phyloP scores from a whole-genome alignment of 371 early-diverging fungal genomes.

The Apophysomyces ossiformis region DNA sequence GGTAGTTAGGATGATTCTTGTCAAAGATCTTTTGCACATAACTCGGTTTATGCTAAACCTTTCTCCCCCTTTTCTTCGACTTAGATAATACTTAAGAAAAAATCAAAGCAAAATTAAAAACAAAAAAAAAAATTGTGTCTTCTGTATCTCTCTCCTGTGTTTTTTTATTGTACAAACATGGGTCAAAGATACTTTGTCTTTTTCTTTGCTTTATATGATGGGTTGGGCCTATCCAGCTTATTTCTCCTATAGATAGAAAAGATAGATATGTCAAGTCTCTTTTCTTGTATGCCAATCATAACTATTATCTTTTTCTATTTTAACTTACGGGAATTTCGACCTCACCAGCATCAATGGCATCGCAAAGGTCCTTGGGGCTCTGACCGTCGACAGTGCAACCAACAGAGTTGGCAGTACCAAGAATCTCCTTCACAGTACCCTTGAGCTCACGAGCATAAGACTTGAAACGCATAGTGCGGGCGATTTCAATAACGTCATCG shows the following conservation, averaged over 20 bases:
- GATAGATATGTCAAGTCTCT: background rate
- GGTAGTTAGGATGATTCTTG: too few species aligned
- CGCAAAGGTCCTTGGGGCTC: conserved; percentile 44
- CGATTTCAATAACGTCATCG: conserved; percentile 92
- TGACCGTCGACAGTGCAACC: conserved; percentile 79
- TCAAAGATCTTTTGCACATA: too few species aligned
- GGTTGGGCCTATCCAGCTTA: background rate
- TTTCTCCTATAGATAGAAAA: background rate
- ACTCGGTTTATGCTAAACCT: too few species aligned
- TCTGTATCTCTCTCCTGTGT: too few species aligned
- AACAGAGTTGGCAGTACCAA: conserved; percentile 94
- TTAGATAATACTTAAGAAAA: too few species aligned
- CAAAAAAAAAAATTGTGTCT: too few species aligned
- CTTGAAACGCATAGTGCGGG: conserved; percentile 90
- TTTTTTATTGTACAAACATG: too few species aligned
- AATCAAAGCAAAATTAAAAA: too few species aligned
- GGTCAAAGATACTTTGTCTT: too few species aligned
- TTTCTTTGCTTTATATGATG: background rate
- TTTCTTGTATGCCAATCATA: too few species aligned
- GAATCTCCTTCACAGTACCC: conserved; percentile 97
- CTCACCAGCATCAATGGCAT: conserved; percentile 66
- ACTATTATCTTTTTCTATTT: background rate
- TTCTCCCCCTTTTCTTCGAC: too few species aligned
- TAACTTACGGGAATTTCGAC: conserved; percentile 66
- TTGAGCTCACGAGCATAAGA: conserved; percentile 79